These are phyloP conservation scores for Magnolia sinica DNA, from an alignment of 164 flowering plant species.

Conservation along the genomic window DNA sequence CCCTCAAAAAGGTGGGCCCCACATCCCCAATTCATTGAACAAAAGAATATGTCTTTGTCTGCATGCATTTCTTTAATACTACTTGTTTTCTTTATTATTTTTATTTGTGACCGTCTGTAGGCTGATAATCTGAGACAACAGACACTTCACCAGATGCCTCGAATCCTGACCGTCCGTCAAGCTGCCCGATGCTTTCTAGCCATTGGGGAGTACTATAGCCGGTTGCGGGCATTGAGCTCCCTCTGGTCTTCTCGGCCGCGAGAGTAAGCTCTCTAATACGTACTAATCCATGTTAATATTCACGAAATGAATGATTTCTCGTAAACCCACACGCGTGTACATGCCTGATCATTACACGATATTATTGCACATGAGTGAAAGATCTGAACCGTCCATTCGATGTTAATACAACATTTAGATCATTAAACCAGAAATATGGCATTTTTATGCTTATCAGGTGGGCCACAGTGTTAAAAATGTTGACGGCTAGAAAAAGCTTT, in stretches of 20 bases:
- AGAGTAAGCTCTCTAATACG: conserved; percentile 52
- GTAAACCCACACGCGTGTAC: not conserved
- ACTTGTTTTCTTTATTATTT: not conserved
- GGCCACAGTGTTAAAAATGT: not conserved
- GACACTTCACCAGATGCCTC: conserved; percentile 80
- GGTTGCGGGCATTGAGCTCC: conserved; percentile 87
- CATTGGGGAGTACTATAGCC: conserved; percentile 81
- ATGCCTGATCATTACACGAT: not conserved
- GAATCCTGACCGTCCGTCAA: conserved; percentile 78
- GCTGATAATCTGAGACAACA: conserved; percentile 97
- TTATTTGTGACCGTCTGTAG: conserved; percentile 25
- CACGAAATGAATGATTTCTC: not conserved
- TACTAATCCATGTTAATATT: not conserved
- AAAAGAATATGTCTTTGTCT: conserved; percentile 10
- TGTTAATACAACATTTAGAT: not conserved
- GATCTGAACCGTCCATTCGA: not conserved
- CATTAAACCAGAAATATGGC: not conserved
- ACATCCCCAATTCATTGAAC: conserved; percentile 7
- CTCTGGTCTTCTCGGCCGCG: conserved; percentile 91
- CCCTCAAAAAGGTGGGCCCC: conserved; percentile 1
- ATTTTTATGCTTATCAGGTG: not conserved
- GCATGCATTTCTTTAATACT: not conserved
- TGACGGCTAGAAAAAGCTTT: not conserved
- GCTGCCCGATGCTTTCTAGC: conserved; percentile 85
- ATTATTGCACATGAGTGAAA: not conserved